These are phyloP conservation scores for Raffaelea deltoideospora DNA, from an alignment of 2,329 filamentous ascomycete genomes.

Conservation along the genomic window DNA sequence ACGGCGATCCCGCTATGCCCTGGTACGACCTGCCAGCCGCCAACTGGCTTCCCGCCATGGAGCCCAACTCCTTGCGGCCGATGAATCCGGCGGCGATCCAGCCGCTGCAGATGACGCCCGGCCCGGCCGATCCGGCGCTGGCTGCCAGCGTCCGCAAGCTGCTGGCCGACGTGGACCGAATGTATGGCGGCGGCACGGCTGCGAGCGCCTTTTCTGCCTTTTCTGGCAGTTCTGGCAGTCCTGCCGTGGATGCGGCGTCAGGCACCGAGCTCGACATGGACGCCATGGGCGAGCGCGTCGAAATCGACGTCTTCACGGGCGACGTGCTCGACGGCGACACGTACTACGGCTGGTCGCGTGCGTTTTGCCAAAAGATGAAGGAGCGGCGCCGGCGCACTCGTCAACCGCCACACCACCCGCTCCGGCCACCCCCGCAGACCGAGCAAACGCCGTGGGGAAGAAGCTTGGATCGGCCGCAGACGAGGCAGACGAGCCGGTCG, in stretches of 20 bases:
- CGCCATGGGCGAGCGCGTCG: conserved; percentile 55
- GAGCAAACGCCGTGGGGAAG: background rate
- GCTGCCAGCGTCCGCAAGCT: conserved; percentile 55
- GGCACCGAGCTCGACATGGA: conserved; percentile 34
- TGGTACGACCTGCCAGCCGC: conserved; percentile 76
- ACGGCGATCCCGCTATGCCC: conserved; percentile 57
- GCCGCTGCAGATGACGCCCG: conserved; percentile 54
- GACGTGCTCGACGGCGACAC: conserved; percentile 52
- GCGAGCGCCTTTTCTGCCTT: conserved; percentile 29
- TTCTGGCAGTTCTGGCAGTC: conserved; percentile 30
- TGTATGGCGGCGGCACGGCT: conserved; percentile 38
- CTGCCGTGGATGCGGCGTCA: no score
- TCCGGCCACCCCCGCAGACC: background rate
- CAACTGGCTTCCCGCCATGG: conserved; percentile 65
- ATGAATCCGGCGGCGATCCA: conserved; percentile 58
- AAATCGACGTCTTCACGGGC: conserved; percentile 50
- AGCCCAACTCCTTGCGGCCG: conserved; percentile 58
- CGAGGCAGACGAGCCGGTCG: conserved; percentile 16
- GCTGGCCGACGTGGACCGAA: conserved; percentile 51
- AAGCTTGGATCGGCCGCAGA: conserved; percentile 3
- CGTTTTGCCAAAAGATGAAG: conserved; percentile 73
- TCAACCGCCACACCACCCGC: conserved; percentile 11
- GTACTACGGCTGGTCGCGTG: conserved; percentile 77
- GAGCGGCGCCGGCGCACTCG: conserved; percentile 26
- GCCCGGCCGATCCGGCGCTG: conserved; percentile 52